Percentiles rank a stretch among this genome's conserved stretches.
These are phyloP conservation scores for Vigna trinervia DNA, from an alignment of 306 rosid species.

Conservation along the genomic window DNA sequence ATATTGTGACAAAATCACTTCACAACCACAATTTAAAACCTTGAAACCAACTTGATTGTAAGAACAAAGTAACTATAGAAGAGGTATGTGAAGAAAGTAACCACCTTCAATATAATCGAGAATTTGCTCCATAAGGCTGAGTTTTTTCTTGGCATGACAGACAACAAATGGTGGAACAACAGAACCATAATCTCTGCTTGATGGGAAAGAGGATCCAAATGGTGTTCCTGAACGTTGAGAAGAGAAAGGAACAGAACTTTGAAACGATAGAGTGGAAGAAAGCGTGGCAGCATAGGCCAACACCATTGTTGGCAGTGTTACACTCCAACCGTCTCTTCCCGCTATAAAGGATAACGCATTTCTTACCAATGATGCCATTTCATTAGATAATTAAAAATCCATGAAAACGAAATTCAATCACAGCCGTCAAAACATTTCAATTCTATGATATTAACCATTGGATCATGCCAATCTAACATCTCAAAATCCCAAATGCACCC, in stretches of 20 bases:
- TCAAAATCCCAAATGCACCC: not conserved
- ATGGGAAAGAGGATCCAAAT: conserved; percentile 39
- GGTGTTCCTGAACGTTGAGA: conserved; percentile 45
- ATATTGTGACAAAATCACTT: not conserved
- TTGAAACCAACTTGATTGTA: not conserved
- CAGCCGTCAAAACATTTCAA: conserved; percentile 16
- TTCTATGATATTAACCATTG: conserved; percentile 5
- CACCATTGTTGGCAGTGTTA: conserved; percentile 57
- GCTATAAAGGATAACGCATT: conserved; percentile 52
- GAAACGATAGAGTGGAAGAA: conserved; percentile 53
- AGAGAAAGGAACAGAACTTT: conserved; percentile 36
- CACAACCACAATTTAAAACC: not conserved
- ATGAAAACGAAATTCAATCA: not conserved
- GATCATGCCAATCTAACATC: conserved; percentile 2
- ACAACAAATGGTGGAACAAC: conserved; percentile 32
- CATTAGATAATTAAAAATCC: not conserved
- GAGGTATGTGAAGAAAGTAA: not conserved
- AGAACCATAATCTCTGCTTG: conserved; percentile 37
- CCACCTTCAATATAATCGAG: conserved; percentile 94
- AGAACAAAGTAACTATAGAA: not conserved
- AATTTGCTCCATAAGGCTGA: conserved; percentile 78
- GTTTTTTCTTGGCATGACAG: conserved; percentile 84
- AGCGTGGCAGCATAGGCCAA: conserved; percentile 55
- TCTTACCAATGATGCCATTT: conserved; percentile 36
- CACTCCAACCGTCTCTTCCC: conserved; percentile 69